phyloP scores from a whole-genome alignment of 1,284 basidiomycete species.

The Baeospora myosura region DNA sequence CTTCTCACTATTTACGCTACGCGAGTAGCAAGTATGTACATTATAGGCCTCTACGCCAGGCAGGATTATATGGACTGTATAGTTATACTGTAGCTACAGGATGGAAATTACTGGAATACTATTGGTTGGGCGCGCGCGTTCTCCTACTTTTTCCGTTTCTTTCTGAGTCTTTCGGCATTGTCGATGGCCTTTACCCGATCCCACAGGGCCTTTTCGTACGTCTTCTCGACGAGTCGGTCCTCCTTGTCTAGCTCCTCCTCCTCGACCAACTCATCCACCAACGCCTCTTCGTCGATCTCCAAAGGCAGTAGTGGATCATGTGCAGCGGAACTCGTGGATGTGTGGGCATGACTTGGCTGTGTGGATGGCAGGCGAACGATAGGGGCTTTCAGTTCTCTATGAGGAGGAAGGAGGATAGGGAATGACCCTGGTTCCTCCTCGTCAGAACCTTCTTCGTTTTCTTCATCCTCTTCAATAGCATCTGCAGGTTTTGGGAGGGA shows the following conservation, averaged over 20 bases:
- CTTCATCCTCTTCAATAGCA: conserved; percentile 8
- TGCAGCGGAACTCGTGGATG: conserved; percentile 4
- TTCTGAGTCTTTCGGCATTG: too few relatives aligned
- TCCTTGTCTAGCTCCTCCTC: conserved; percentile 37
- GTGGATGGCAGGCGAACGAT: conserved; percentile 21
- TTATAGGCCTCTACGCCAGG: too few relatives aligned
- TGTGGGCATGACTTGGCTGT: conserved; percentile 11
- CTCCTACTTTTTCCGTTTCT: too few relatives aligned
- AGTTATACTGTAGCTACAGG: too few relatives aligned
- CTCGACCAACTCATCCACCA: conserved; percentile 37
- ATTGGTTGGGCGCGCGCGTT: too few relatives aligned
- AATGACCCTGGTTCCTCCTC: conserved; percentile 12
- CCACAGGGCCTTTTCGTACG: background rate
- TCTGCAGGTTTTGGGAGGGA: background rate
- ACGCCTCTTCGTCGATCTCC: conserved; percentile 35
- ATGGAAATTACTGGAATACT: too few relatives aligned
- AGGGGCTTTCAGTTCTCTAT: conserved; percentile 21
- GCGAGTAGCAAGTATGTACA: too few relatives aligned
- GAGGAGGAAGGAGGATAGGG: conserved; percentile 10
- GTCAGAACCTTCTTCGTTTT: conserved; percentile 10
- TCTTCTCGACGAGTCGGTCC: conserved; percentile 22
- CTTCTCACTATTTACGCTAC: too few relatives aligned
- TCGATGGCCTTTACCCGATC: background rate
- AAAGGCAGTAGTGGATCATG: conserved; percentile 27
- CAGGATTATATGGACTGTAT: too few relatives aligned